These are phyloP conservation scores for Spirogloea muscicola DNA, from an alignment of 139 green algal genomes.

Conservation along the genomic window DNA sequence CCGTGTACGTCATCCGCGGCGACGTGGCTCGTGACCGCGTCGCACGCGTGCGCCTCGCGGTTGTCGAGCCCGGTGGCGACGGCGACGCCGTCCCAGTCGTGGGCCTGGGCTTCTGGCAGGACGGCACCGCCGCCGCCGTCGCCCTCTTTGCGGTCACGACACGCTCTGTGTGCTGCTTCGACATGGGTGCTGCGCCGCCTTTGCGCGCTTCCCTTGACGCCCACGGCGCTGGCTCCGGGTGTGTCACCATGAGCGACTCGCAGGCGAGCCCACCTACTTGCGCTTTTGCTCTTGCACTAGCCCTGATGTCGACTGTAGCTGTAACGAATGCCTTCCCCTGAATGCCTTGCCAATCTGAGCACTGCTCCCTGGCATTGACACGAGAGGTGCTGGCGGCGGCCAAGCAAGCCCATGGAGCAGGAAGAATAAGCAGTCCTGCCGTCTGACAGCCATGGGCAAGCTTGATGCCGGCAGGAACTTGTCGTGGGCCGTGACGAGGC, in stretches of 20 bases:
- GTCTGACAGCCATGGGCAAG: neutral
- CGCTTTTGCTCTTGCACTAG: neutral
- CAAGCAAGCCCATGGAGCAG: neutral
- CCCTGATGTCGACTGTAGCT: no score
- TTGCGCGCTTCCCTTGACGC: neutral
- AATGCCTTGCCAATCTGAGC: neutral
- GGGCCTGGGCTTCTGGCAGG: constrained; percentile 16
- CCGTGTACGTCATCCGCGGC: constrained; percentile 21
- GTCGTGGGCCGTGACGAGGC: constrained; percentile 45
- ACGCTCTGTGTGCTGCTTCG: neutral
- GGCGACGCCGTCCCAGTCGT: neutral
- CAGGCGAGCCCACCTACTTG: neutral
- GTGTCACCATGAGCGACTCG: constrained; percentile 12
- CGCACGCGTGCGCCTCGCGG: neutral
- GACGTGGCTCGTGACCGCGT: constrained; percentile 26
- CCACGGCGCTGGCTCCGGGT: neutral
- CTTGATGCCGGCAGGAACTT: constrained; percentile 29
- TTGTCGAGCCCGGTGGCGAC: neutral
- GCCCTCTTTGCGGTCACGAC: constrained; percentile 27
- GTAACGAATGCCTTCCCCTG: neutral
- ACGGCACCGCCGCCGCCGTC: neutral
- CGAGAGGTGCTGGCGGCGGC: neutral
- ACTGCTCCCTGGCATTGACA: neutral
- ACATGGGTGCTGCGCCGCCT: neutral
- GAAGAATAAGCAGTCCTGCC: constrained; percentile 1